These are phyloP conservation scores for Fusarium pseudocircinatum DNA, from an alignment of 2,329 filamentous ascomycete species.

Conservation along the genomic window DNA sequence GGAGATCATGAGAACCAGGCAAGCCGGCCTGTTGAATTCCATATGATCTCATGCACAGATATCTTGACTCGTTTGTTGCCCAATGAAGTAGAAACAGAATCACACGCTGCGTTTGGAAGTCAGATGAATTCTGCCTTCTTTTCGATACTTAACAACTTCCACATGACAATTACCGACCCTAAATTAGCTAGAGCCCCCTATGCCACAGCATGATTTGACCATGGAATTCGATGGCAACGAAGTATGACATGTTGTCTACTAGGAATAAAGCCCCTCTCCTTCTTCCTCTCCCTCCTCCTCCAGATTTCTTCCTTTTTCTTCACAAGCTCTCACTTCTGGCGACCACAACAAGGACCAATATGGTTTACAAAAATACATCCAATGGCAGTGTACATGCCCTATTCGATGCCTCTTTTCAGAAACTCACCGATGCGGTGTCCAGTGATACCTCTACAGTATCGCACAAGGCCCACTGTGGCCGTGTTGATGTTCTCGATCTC, in stretches of 20 bases:
- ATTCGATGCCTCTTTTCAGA: background rate
- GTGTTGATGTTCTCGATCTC: background rate
- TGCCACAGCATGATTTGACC: background rate
- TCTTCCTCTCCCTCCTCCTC: background rate
- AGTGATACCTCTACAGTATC: background rate
- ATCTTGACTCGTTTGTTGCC: background rate
- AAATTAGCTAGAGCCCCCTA: background rate
- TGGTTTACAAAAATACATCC: background rate
- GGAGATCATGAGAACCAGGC: background rate
- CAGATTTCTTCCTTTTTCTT: background rate
- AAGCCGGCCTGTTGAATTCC: background rate
- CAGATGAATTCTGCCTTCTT: background rate
- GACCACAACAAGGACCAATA: background rate
- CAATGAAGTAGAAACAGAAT: background rate
- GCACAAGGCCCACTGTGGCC: background rate
- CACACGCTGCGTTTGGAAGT: background rate
- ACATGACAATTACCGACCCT: background rate
- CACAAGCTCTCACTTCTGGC: background rate
- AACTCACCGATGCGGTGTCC: background rate
- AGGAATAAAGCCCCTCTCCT: background rate
- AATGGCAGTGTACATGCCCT: background rate
- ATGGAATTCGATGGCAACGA: background rate
- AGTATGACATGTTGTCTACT: background rate
- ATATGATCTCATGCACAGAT: background rate
- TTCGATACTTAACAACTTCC: background rate